phyloP scores from a whole-genome alignment of 768 basidiomycete species.

The Leccinum disarticulatum region DNA sequence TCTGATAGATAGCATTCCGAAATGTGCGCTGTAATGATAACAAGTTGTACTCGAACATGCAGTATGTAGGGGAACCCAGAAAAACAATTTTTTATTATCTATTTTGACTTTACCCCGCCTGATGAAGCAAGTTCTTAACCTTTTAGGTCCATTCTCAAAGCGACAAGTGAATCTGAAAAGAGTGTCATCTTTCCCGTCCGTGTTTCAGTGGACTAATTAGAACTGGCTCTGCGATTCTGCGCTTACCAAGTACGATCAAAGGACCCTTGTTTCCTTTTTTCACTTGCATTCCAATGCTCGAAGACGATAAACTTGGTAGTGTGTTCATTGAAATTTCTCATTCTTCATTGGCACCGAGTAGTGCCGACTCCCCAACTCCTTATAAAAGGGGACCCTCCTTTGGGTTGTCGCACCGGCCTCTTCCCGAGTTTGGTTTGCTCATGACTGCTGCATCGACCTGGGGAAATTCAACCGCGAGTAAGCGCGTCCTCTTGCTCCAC shows the following conservation, averaged over 20 bases:
- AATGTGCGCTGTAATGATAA: no score
- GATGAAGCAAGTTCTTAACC: neutral
- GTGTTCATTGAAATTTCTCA: neutral
- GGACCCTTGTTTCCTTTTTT: no score
- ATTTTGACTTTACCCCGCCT: neutral
- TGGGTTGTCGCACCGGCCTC: neutral
- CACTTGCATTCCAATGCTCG: neutral
- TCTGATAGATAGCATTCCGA: no score
- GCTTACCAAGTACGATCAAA: neutral
- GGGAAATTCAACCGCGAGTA: constrained; percentile 19
- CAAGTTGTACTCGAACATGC: no score
- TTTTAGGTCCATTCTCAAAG: neutral
- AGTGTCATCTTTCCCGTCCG: neutral
- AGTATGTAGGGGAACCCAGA: no score
- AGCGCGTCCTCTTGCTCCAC: constrained; percentile 22
- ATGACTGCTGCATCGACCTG: constrained; percentile 13
- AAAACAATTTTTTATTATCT: neutral
- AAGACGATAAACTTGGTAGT: neutral
- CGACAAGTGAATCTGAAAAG: neutral
- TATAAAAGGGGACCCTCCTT: neutral
- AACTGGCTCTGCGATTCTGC: no score
- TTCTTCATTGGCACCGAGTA: neutral
- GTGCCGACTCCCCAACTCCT: neutral
- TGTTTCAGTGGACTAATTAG: neutral
- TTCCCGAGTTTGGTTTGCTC: neutral